Evolutionary conservation across 805 yeast species (phyloP), one percentile per base, ranked within the genome.

Genomic region (Maudiozyma turicensis): DNA sequence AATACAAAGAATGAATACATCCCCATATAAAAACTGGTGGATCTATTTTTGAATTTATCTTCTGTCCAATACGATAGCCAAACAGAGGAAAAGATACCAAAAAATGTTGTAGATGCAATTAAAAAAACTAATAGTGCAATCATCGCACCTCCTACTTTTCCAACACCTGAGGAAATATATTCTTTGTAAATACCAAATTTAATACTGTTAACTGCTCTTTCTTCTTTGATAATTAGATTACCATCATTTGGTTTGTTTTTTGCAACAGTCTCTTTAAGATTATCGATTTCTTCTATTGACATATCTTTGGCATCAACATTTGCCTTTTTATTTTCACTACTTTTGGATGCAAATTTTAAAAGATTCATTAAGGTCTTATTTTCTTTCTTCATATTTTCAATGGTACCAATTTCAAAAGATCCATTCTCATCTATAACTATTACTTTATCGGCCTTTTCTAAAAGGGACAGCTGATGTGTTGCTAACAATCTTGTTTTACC

Each of bases 11-110:
- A 73, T 31, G 84, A 82, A 58, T 82, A 84, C 48, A 86, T 57
- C 0, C 95, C 95, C 70, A 86, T 84, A 67, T 87, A 87, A 55
- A 81, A 81, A 2, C 81, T 75, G 46, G 75, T 67, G 4, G 75
- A 52, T 48, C 69, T 67, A 26, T 63, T 53, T 35, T 56, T 37
- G 58, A 83, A 86, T 60, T 76, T 79, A 47, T 73, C 53, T 31
- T 74, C 76, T 2, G 83, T 74, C 96, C 96, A 88, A 64, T 81
- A 88, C 3, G 95, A 82, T 52, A 88, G 70, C 95, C 95, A 86
- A n/a, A 67, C 71, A 15, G 70, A 65, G 2, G 70, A 58, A 44
- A 67, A 67, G 8, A 67, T 44, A 7, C 54, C 49, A 41, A 59
- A 57, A 49, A 66, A 66, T 2, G 69, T 60, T 8, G 66, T 59